Percentiles rank a stretch among this genome's conserved stretches.
Evolutionary conservation across 441 rosid genomes (phyloP).

Genomic region (Cnidoscolus chayamansa): DNA sequence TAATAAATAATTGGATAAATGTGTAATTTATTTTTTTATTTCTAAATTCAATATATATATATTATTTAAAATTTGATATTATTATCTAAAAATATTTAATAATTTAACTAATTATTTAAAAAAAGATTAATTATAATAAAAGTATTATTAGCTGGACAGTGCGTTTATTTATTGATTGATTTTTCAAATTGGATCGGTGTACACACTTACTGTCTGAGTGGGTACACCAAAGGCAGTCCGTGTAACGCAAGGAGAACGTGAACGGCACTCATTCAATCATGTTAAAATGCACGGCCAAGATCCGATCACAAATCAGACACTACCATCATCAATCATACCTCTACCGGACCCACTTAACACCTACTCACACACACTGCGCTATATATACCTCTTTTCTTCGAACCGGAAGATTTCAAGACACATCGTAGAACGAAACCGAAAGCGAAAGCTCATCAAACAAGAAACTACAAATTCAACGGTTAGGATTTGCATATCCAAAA

Average conservation of each 20-base stretch:
- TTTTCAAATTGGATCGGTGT: no score
- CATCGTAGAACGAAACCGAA: no score
- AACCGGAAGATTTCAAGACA: conserved; percentile 13
- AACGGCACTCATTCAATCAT: conserved; percentile 32
- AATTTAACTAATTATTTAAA: no score
- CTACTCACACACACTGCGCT: not conserved
- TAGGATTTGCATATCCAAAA: conserved; percentile 25
- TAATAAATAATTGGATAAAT: no score
- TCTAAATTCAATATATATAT: no score
- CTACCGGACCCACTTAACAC: conserved; percentile 21
- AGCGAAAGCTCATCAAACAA: no score
- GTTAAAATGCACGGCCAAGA: conserved; percentile 18
- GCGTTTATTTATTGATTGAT: no score
- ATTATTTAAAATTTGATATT: no score
- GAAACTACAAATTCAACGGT: not conserved
- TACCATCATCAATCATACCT: not conserved
- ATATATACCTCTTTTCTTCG: conserved; percentile 21
- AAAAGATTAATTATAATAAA: no score
- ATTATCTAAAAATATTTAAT: no score
- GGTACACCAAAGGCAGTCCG: not conserved
- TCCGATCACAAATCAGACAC: conserved; percentile 13
- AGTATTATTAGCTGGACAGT: no score
- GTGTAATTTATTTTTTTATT: no score
- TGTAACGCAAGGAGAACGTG: conserved; percentile 28
- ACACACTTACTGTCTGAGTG: not conserved